Base-by-base conservation (phyloP, 2,329 filamentous ascomycete species). In the Fusarium protoensiforme region DNA sequence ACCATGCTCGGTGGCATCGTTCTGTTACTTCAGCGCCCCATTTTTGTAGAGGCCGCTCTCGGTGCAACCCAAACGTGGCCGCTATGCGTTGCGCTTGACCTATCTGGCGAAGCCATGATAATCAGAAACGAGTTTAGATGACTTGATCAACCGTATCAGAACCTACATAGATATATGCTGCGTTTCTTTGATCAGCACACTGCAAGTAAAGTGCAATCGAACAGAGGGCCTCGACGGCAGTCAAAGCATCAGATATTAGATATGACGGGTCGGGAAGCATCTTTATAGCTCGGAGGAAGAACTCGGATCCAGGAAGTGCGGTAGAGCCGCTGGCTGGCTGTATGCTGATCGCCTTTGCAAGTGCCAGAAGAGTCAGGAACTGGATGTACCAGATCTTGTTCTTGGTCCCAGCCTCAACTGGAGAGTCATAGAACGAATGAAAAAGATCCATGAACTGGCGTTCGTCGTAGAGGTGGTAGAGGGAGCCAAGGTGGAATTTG, bases 391-490 rank as follows among this genome's bases (percentile, higher is more conserved):
- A 51, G 38, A 39, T 39, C 16, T 39, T 39, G 9, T 39, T 39
- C 38, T 39, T 39, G 38, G 38, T 39, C 38, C 38, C 20, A 51
- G 46, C 16, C 46, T 51, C 27, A 22, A 31, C 46, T 51, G 46
- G 27, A 27, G 16, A 51, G 24, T 51, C 46, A 29, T 51, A 27
- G 7, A 27, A 29, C 2, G 38, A 8, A 18, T 24, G 27, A 18
- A 78, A 43, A 10, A 51, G 46, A 2, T 43, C 66, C 83, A 87
- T 87, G 71, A 88, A 89, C 2, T 80, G 81, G 7, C 83, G 80
- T 65, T 88, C 87, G 35, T 89, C 85, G 51, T 88, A 87, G 22
- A 89, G 79, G 62, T 87, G 86, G 41, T 86, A 86, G n/a, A 88
- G 75, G 41, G 87, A 86, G 8, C 84, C 84, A 64, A 85, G 86